A percentile compares a stretch with the other conserved stretches of the same genome.
Evolutionary conservation across 192 early-diverging fungal species (phyloP).

Genomic region (Dissophora globulifera): DNA sequence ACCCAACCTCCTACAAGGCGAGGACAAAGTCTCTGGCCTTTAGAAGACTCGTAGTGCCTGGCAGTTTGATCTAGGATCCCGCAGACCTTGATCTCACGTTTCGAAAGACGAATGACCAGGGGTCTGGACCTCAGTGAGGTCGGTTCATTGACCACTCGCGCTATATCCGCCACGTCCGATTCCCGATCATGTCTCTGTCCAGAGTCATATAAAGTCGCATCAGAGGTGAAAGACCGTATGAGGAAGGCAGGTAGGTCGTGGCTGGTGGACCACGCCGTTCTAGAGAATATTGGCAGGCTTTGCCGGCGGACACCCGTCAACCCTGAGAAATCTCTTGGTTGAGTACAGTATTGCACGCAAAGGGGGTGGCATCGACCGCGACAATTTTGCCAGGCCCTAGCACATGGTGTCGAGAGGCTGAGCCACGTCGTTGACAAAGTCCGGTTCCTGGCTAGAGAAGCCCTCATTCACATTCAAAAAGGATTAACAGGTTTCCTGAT

Average conservation of each 20-base stretch:
- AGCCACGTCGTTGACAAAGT: neutral
- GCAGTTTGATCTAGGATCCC: constrained; percentile 71
- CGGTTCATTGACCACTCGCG: neutral
- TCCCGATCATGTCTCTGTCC: no score
- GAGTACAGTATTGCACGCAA: neutral
- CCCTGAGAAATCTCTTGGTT: no score
- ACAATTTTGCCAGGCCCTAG: no score
- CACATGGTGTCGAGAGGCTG: neutral
- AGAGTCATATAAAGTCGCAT: no score
- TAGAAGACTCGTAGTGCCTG: constrained; percentile 53
- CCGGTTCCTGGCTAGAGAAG: neutral
- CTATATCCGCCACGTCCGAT: no score
- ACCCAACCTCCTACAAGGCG: constrained; percentile 99
- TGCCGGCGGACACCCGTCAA: no score
- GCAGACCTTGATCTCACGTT: constrained; percentile 74
- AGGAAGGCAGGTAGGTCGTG: no score
- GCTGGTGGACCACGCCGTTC: no score
- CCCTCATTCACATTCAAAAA: neutral
- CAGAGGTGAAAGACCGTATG: no score
- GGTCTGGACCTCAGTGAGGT: neutral
- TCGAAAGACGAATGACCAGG: constrained; percentile 54
- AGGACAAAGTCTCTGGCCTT: constrained; percentile 65
- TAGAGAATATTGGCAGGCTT: no score
- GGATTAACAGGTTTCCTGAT: neutral
- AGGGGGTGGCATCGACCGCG: no score